Base-by-base conservation (phyloP, 148 eudicot genomes). In the Polygonum aviculare region DNA sequence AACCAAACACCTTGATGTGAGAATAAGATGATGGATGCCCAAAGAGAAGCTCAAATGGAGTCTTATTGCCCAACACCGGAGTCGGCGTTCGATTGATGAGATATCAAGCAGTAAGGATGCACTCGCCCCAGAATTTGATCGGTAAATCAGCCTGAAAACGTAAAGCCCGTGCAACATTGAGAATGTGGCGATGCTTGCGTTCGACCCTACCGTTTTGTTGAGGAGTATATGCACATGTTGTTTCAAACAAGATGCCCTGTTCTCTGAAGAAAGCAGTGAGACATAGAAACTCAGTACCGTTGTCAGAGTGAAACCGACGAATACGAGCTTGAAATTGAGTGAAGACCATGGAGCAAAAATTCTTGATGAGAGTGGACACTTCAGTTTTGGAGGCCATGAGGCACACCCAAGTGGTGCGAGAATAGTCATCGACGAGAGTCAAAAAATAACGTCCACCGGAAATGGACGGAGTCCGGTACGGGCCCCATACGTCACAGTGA, bases 401-500 rank as follows among this genome's bases (percentile, higher is more conserved):
- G 48, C 4, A 75, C 0, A 67, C 72, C 78, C 75, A 79, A 2
- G 22, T 21, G 8, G 15, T 0, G 9, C 69, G 12, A 18, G 57
- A 18, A 26, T 31, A 54, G 35, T 79, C 70, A 69, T 75, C 78
- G 9, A 75, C 52, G 5, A 75, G 6, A 0, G 55, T 75, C 0
- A 79, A 33, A 35, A 79, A 79, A 40, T 69, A 75, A 8, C 14
- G 5, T 0, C 74, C 67, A 5, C n/a, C 7, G 0, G 21, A 15
- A 45, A 69, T 26, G 1, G 31, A 48, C 0, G 74, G 21, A 21
- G 15, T 36, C 4, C 40, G 12, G 39, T 65, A 47, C 7, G 75
- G 78, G 0, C 75, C 57, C 74, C 78, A 75, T 19, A 79, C 19
- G 54, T 79, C 75, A n/a, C 59, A 41, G 69, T 79, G 78, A 35